These are phyloP conservation scores for Russula sp. DNA, from an alignment of 768 basidiomycete species.

Conservation along the genomic window DNA sequence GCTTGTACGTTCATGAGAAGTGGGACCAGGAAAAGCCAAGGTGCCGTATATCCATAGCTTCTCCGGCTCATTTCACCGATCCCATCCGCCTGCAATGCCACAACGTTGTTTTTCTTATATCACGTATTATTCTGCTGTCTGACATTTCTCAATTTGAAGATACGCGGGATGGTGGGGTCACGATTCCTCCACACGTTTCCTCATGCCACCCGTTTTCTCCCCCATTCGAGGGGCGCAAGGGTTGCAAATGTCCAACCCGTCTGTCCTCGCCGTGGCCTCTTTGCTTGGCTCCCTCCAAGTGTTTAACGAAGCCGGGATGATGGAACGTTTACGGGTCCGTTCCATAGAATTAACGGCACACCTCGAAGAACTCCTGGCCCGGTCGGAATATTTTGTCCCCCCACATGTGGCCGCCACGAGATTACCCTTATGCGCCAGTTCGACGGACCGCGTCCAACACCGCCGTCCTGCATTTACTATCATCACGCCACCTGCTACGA, in stretches of 20 bases:
- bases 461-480: conserved; percentile 66
- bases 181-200: conserved; percentile 76
- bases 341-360: conserved; percentile 61
- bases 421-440: conserved; percentile 24
- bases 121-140: not conserved
- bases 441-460: conserved; percentile 4
- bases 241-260: conserved; percentile 95
- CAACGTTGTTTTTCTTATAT: conserved; percentile 10
- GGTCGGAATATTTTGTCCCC: conserved; percentile 58
- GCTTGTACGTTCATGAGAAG: conserved; percentile 79
- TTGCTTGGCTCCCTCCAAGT: conserved; percentile 78
- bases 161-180: conserved; percentile 99
- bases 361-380: conserved; percentile 56
- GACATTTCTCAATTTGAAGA: conserved; percentile 35
- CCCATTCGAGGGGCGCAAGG: conserved; percentile 89
- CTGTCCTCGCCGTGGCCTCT: conserved; percentile 68
- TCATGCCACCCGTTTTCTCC: conserved; percentile 78
- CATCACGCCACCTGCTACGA: conserved; percentile 69
- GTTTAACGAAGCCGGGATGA: conserved; percentile 74
- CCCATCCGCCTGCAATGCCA: not conserved
- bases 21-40: conserved; percentile 62
- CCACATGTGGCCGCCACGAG: conserved; percentile 29
- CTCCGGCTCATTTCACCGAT: not conserved
- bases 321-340: conserved; percentile 58
- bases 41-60: conserved; percentile 35